Conservation (phyloP, 2,329 filamentous ascomycete genomes). For the Pseudocercospora musae region DNA sequence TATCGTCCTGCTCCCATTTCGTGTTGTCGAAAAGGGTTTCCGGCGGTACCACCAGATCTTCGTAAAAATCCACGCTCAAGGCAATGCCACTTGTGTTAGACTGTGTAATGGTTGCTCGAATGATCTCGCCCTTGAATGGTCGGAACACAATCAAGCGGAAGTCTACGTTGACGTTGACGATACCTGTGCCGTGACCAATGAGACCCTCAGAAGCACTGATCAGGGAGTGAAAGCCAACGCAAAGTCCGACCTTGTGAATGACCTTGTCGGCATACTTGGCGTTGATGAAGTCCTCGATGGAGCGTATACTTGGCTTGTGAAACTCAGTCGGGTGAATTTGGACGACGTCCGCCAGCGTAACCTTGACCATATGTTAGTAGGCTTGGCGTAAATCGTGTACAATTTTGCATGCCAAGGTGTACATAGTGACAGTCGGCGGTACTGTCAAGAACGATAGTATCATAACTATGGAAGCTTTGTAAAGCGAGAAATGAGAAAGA, state of each 20-base stretch:
- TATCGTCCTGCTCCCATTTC: conserved; percentile 26
- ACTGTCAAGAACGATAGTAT: no score
- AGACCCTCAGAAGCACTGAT: conserved; percentile 86
- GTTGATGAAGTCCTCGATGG: conserved; percentile 96
- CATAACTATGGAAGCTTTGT: no score
- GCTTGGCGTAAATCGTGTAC: no score
- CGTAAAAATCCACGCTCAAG: conserved; percentile 84
- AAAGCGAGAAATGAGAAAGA: neutral
- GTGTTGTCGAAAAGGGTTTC: conserved; percentile 72
- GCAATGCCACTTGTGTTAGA: conserved; percentile 60
- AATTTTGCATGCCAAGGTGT: conserved; percentile 13
- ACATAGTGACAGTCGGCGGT: conserved; percentile 10
- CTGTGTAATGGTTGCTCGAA: conserved; percentile 81
- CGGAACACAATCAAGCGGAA: conserved; percentile 93
- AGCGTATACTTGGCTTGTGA: conserved; percentile 72
- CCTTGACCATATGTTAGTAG: conserved; percentile 51
- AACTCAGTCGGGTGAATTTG: conserved; percentile 90
- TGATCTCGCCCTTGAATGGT: conserved; percentile 91
- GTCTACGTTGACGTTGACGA: conserved; percentile 94
- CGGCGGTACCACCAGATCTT: conserved; percentile 77
- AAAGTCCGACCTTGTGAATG: conserved; percentile 90
- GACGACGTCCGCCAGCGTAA: conserved; percentile 89
- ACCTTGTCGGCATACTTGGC: conserved; percentile 94
- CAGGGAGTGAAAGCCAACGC: conserved; percentile 89
- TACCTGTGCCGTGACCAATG: conserved; percentile 86